Base-by-base conservation (phyloP, 1,284 basidiomycete species). In the Ganoderma meredithae region DNA sequence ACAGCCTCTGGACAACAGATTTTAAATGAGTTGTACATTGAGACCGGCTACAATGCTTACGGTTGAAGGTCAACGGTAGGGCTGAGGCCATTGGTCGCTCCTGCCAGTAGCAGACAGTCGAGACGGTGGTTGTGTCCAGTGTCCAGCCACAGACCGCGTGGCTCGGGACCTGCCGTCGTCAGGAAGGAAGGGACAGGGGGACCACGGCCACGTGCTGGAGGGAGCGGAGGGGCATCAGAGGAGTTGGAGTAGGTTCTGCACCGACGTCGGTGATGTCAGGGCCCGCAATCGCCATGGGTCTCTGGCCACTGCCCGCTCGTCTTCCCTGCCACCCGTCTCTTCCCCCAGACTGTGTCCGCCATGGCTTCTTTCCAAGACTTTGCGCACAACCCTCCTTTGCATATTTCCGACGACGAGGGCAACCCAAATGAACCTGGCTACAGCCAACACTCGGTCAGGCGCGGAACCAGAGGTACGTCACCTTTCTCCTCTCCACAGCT, bases 381-480 rank as follows among this genome's bases (percentile, higher is more conserved):
- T 49, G 47, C 47, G 12, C 69, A 66, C 17, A 68, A 61, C 13
- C 67, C 64, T 10, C 17, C 53, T 25, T 43, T 62, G 40, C 65
- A 31, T 58, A 39, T 60, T 55, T 76, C 74, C 5, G 76, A 77
- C 31, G 76, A 77, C 22, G 77, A 77, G 68, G 63, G 53, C 47
- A 19, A 49, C 12, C 64, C 44, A 39, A 64, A 64, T 58, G 75
- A 77, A 6, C 65, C 72, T 1, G 72, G 71, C 2, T 75, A 75
- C 27, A 72, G 41, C 56, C 72, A 72, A 33, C 44, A 62, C 25
- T 65, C 47, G 49, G 65, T 69, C 6, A 92, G 92, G 76, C 79
- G 91, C 62, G 92, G 90, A 69, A 91, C 89, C 73, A 85, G 91
- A 83, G 91, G 91, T 89, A 67, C 67, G 75, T 72, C 36, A 22